Evolutionary conservation across 148 eudicot genomes (phyloP).

Genomic region (Amaranthus cruentus): DNA sequence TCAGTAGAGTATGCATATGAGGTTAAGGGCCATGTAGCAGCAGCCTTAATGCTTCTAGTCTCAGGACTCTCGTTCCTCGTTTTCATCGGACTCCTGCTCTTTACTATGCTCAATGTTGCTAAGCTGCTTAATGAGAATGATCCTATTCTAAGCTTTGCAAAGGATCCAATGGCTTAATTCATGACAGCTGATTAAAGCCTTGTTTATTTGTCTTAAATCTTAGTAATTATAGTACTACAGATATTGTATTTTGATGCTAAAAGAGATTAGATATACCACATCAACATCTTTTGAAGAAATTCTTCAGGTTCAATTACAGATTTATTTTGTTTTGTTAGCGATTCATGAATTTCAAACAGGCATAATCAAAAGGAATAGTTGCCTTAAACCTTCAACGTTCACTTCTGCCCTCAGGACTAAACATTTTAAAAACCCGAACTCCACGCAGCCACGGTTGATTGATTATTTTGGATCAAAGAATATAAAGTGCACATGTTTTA

Average conservation of each 20-base stretch:
- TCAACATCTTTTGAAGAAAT: neutral
- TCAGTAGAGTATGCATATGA: slow-evolving; percentile 45
- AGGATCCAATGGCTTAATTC: slow-evolving; percentile 23
- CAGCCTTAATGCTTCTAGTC: slow-evolving; percentile 34
- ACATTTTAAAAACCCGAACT: too few species aligned
- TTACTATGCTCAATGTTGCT: slow-evolving; percentile 46
- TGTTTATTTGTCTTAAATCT: neutral
- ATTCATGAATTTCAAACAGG: too few species aligned
- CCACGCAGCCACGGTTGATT: too few species aligned
- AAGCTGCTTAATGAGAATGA: slow-evolving; percentile 39
- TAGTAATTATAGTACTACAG: neutral
- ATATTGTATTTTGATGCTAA: neutral
- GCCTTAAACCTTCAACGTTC: too few species aligned
- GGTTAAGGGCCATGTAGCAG: slow-evolving; percentile 33
- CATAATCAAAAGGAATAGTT: too few species aligned
- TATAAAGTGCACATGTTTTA: too few species aligned
- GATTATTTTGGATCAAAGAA: too few species aligned
- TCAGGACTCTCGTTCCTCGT: slow-evolving; percentile 51
- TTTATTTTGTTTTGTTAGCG: too few species aligned
- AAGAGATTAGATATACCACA: neutral
- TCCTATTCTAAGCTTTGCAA: slow-evolving; percentile 35
- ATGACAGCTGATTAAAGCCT: neutral
- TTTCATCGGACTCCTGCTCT: slow-evolving; percentile 43
- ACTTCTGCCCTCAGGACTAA: too few species aligned
- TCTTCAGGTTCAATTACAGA: neutral